phyloP scores from a whole-genome alignment of 805 yeast species.

The Spencermartinsiella europaea region DNA sequence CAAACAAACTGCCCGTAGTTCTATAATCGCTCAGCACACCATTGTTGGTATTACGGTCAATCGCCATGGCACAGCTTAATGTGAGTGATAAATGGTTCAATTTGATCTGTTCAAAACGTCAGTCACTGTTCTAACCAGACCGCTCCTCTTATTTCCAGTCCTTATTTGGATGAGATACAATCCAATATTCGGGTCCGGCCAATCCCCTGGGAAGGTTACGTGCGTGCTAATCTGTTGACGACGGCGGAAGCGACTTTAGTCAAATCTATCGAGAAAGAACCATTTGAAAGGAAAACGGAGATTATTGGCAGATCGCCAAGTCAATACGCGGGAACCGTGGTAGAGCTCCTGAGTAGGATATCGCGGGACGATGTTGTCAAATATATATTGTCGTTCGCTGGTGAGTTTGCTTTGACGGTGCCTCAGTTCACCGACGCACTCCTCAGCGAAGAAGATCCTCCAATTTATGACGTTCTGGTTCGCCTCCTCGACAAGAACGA shows the following conservation, averaged over 20 bases:
- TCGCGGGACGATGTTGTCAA: slow-evolving; percentile 61
- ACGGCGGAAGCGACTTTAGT: slow-evolving; percentile 62
- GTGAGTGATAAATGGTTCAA: too few relatives aligned
- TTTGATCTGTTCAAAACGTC: too few relatives aligned
- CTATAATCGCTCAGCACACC: too few relatives aligned
- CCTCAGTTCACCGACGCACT: slow-evolving; percentile 34
- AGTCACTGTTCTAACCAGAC: not conserved
- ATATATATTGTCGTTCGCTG: slow-evolving; percentile 55
- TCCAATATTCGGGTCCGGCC: slow-evolving; percentile 69
- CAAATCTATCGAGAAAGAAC: slow-evolving; percentile 48
- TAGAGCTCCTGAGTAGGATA: slow-evolving; percentile 49
- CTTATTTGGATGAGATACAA: slow-evolving; percentile 33
- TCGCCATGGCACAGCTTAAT: not conserved
- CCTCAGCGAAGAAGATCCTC: slow-evolving; percentile 38
- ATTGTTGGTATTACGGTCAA: not conserved
- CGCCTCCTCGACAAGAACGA: slow-evolving; percentile 52
- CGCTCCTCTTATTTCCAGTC: slow-evolving; percentile 12
- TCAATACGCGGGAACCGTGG: slow-evolving; percentile 49
- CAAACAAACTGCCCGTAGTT: too few relatives aligned
- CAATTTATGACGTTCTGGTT: slow-evolving; percentile 43
- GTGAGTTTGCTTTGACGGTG: slow-evolving; percentile 42
- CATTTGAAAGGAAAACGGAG: slow-evolving; percentile 29
- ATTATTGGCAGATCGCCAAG: slow-evolving; percentile 37
- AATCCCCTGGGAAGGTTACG: slow-evolving; percentile 89
- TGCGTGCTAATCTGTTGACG: slow-evolving; percentile 63